Evolutionary conservation across 768 basidiomycete genomes (phyloP), one percentile per base, ranked within the genome.

Genomic region (Filobasidium floriforme): DNA sequence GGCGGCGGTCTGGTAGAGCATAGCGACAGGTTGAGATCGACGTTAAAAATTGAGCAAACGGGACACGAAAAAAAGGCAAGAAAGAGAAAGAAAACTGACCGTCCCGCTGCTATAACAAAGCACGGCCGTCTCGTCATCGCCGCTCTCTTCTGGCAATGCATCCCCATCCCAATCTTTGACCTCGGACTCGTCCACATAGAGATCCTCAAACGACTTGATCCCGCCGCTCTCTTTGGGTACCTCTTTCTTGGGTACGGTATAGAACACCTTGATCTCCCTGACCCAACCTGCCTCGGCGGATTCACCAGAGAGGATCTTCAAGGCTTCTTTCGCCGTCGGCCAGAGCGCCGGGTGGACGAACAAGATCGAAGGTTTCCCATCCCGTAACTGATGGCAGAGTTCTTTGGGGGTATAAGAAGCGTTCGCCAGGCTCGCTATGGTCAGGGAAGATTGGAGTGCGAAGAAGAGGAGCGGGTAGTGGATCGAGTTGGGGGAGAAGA

Each of bases 341-440:
- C 22, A 46, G 9, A 88, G 80, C 0, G 83, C 80, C n/a, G 89
- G 88, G 65, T 84, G 84, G 12, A 84, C 81, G 63, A 90, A 84
- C 28, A 91, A 75, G 22, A 87, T 69, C 59, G 82, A 81, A 0
- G 91, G 87, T 2, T 82, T 78, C 61, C 86, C 86, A 72, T 92
- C 86, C 14, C 69, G 78, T 66, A 88, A 86, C 74, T 93, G 91
- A 76, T 85, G 85, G 0, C 81, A 82, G 0, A 92, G 82, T 73
- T 93, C 91, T 9, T 79, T 73, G 2, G 85, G 75, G 4, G 85
- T 87, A 72, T 89, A 92, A 0, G 82, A 81, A 66, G 83, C 85
- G 74, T 90, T 92, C 18, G 88, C 87, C 15, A 89, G 84, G 0
- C 89, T 88, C 61, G 84, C 83, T 52, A 84, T 79, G 18, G 89